Percentiles rank a stretch among this genome's conserved stretches.
phyloP scores from a whole-genome alignment of 1,284 basidiomycete genomes.

The Ceratobasidium sp. region DNA sequence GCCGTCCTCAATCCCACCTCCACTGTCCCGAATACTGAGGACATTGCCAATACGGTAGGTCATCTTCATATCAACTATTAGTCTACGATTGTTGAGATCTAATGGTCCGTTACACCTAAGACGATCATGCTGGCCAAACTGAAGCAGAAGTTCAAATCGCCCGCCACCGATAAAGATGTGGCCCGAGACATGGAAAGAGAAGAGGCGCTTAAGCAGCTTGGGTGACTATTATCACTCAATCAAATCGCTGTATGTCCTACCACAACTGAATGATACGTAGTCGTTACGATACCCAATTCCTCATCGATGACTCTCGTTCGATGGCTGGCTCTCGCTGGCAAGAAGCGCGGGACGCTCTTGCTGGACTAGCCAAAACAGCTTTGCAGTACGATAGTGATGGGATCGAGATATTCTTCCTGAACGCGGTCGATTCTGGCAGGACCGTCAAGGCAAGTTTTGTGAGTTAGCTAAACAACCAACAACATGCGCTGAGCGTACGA shows the following conservation, averaged over 20 bases:
- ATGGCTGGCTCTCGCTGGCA: constrained; percentile 60
- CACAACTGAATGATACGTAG: background rate
- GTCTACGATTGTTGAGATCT: no score
- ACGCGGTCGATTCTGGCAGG: constrained; percentile 45
- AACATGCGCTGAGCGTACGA: background rate
- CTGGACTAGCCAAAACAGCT: constrained; percentile 55
- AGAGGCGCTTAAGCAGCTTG: background rate
- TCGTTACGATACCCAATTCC: constrained; percentile 23
- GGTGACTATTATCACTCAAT: background rate
- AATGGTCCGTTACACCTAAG: no score
- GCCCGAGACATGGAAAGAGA: background rate
- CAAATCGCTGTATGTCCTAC: background rate
- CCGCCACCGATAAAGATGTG: background rate
- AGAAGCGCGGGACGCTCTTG: constrained; percentile 57
- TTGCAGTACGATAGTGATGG: constrained; percentile 58
- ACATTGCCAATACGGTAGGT: no score
- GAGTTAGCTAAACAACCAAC: background rate
- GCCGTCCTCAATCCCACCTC: background rate
- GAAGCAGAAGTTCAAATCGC: background rate
- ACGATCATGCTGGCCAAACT: constrained; percentile 5
- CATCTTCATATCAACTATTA: no score
- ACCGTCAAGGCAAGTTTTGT: constrained; percentile 38
- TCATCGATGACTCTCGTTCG: constrained; percentile 59
- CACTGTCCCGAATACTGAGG: no score
- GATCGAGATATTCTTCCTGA: constrained; percentile 61